phyloP scores from a whole-genome alignment of 352 stramenopile species.

The Poterioochromonas sp. region DNA sequence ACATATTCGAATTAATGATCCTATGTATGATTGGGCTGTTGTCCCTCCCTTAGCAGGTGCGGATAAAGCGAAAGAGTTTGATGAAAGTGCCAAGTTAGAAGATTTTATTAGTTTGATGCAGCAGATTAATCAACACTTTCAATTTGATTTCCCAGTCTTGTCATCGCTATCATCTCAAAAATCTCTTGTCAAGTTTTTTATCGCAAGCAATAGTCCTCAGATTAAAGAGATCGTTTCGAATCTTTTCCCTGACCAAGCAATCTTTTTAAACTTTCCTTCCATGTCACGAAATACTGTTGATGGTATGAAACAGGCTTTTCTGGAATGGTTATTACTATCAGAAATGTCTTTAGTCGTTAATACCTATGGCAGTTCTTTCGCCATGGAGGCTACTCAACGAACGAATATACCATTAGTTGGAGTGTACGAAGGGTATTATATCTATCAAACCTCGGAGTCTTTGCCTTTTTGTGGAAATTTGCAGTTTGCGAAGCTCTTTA shows the following conservation, averaged over 20 bases:
- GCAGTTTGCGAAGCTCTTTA: too few relatives aligned
- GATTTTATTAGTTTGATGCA: not conserved
- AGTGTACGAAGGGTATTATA: too few relatives aligned
- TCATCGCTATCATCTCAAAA: too few relatives aligned
- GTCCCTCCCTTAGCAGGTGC: not conserved
- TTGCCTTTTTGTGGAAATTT: too few relatives aligned
- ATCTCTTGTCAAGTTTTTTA: not conserved
- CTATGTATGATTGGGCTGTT: not conserved
- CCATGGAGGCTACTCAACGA: not conserved
- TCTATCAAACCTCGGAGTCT: too few relatives aligned
- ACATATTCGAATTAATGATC: constrained; percentile 11
- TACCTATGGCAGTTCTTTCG: constrained; percentile 23
- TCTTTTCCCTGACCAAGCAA: too few relatives aligned
- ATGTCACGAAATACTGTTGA: not conserved
- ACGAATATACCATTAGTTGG: not conserved
- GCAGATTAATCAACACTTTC: not conserved
- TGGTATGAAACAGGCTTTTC: constrained; percentile 8
- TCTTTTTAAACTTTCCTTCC: not conserved
- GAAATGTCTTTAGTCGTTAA: not conserved
- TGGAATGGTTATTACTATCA: constrained; percentile 7
- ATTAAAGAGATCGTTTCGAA: not conserved
- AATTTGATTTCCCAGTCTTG: not conserved
- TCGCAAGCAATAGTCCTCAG: not conserved
- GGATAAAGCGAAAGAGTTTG: not conserved
- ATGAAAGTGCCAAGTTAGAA: not conserved